These are phyloP conservation scores for Suhomyces maxii DNA, from an alignment of 1,139 yeast genomes.

Conservation along the genomic window DNA sequence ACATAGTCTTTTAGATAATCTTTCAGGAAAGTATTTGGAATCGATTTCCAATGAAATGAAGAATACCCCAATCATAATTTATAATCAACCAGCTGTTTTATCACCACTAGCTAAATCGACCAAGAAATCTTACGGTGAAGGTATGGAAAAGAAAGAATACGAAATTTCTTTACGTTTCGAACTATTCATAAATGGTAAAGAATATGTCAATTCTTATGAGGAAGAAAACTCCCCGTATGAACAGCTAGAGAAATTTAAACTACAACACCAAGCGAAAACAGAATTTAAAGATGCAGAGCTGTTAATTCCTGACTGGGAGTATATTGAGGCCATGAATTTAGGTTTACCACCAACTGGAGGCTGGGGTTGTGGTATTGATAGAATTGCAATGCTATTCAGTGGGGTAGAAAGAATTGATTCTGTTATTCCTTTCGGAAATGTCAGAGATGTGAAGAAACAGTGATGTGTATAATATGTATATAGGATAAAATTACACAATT, in stretches of 20 bases:
- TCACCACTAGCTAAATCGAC: conserved; percentile 86
- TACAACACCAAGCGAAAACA: conserved; percentile 52
- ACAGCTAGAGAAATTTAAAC: conserved; percentile 60
- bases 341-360: conserved; percentile 99
- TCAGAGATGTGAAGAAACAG: conserved; percentile 68
- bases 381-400: conserved; percentile 78
- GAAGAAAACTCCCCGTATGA: conserved; percentile 87
- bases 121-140: conserved; percentile 18
- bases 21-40: conserved; percentile 66
- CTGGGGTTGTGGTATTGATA: conserved; percentile 99
- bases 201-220: conserved; percentile 91
- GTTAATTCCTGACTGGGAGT: conserved; percentile 70
- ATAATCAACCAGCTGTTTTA: conserved; percentile 79
- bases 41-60: conserved; percentile 44
- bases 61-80: conserved; percentile 65
- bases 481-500: background rate
- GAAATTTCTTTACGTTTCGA: conserved; percentile 75
- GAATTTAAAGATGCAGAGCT: conserved; percentile 60
- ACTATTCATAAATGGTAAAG: conserved; percentile 75
- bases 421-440: conserved; percentile 79
- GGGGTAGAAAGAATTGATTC: conserved; percentile 69
- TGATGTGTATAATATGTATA: conserved; percentile 18
- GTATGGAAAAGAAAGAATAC: conserved; percentile 23
- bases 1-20: conserved; percentile 59
- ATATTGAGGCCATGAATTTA: conserved; percentile 76